Percentiles rank a stretch among this genome's conserved stretches.
Conservation (phyloP, 1,139 yeast genomes). For the Meyerozyma athensensis region DNA sequence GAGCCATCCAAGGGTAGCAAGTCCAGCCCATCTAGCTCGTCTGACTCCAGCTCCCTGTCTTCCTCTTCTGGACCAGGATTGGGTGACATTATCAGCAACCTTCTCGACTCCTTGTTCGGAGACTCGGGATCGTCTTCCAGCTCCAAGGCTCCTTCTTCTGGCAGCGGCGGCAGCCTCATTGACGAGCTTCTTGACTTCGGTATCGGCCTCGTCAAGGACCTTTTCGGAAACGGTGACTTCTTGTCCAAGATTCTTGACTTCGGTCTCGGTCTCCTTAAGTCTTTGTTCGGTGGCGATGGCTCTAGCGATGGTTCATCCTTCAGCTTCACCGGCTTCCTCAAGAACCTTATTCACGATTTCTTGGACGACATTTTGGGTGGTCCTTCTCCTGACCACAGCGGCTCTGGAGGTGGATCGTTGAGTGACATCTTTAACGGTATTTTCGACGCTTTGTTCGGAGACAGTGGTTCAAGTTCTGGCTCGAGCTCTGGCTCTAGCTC, state of each 20-base stretch:
- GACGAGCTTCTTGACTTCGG: constrained; percentile 1
- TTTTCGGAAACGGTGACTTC: constrained; percentile 1
- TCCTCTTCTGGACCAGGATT: constrained; percentile 9
- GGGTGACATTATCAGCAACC: constrained; percentile 10
- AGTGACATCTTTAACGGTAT: constrained; percentile 10
- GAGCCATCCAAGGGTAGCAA: no score
- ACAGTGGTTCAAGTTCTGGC: constrained; percentile 9
- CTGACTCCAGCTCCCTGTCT: constrained; percentile 8
- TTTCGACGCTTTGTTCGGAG: constrained; percentile 13
- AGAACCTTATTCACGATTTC: constrained; percentile 8
- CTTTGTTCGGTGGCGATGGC: background rate
- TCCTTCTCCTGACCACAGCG: constrained; percentile 9
- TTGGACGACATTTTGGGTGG: constrained; percentile 15
- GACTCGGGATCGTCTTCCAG: constrained; percentile 4
- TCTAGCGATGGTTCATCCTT: background rate
- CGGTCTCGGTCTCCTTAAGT: constrained; percentile 5
- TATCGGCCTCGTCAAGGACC: background rate
- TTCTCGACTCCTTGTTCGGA: constrained; percentile 8
- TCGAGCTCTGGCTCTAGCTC: constrained; percentile 6
- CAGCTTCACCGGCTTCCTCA: constrained; percentile 1
- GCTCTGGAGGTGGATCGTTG: constrained; percentile 7
- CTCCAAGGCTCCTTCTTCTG: constrained; percentile 7
- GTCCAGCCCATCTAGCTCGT: background rate
- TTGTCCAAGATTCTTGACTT: background rate
- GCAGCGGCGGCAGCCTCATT: constrained; percentile 3